Percentiles rank a stretch among this genome's conserved stretches.
These are phyloP conservation scores for Myxozyma geophila DNA, from an alignment of 805 yeast genomes.

Conservation along the genomic window DNA sequence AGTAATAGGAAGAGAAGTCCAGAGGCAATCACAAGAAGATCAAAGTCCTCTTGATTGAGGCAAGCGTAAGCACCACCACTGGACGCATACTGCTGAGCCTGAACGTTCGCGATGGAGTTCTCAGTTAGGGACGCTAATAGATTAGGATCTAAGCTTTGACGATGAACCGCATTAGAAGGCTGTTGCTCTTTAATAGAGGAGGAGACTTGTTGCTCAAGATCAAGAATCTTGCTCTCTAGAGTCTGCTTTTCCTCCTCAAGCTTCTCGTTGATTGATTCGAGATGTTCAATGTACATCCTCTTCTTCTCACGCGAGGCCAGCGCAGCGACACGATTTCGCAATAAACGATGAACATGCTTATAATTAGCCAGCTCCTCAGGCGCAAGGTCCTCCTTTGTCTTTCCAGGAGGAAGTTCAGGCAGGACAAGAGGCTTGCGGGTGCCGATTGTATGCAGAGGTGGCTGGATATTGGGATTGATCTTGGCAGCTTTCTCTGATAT, in stretches of 20 bases:
- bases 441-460: slow-evolving; percentile 35
- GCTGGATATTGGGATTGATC: slow-evolving; percentile 27
- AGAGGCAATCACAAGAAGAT: slow-evolving; percentile 12
- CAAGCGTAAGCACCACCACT: not conserved
- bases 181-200: not conserved
- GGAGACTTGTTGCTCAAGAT: slow-evolving; percentile 14
- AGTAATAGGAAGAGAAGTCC: slow-evolving; percentile 18
- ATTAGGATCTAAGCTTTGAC: not conserved
- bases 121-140: too few species aligned
- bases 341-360: slow-evolving; percentile 32
- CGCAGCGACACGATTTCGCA: slow-evolving; percentile 36
- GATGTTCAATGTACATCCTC: slow-evolving; percentile 31
- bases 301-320: slow-evolving; percentile 36
- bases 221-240: slow-evolving; percentile 3
- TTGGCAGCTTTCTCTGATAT: slow-evolving; percentile 34
- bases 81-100: not conserved
- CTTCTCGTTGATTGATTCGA: slow-evolving; percentile 20
- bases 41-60: slow-evolving; percentile 18
- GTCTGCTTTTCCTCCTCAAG: slow-evolving; percentile 16
- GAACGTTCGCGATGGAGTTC: not conserved
- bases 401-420: slow-evolving; percentile 36
- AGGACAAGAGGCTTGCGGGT: slow-evolving; percentile 33
- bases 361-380: slow-evolving; percentile 35
- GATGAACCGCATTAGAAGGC: too few species aligned
- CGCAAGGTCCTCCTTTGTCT: slow-evolving; percentile 34